Base-by-base conservation (phyloP, 116 monocot genomes). In the Phalaenopsis hybrid region DNA sequence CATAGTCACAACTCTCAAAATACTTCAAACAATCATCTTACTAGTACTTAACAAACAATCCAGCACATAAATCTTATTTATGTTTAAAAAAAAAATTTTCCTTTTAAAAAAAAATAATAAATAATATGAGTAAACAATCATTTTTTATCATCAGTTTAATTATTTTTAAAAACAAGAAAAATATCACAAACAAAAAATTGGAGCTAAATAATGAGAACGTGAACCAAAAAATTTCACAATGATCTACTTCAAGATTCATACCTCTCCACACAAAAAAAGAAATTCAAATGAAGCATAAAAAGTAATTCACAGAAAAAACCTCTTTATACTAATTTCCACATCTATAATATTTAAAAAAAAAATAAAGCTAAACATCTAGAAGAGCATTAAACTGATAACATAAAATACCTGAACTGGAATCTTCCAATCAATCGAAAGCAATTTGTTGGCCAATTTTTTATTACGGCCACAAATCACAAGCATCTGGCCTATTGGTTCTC, bases 381-480 rank as follows among this genome's bases (percentile, higher is more conserved):
- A 41, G 72, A 63, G 41, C 16, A 13, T 41, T 72, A 72, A 72
- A 34, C 72, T 72, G 41, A 25, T 41, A 16, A 77, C 34, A 17
- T 17, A 52, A 81, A 76, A 75, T 86, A 98, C 97, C 95, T 98
- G 87, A 57, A 94, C 93, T 46, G 97, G 97, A 82, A 98, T 86
- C 83, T 98, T 98, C 99, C 95, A 99, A 13, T 95, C 85, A 79
- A 94, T 86, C 78, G 92, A 77, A 61, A 77, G 85, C 80, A 99
- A 85, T 84, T 84, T 87, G 51, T 87, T 87, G 58, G 83, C 87
- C 76, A 99, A 92, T 37, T 90, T 94, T 82, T 94, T 92, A 86
- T 99, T 99, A 23, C 94, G 90, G 0, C 95, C 99, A 81, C 99
- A 99, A 21, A 99, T 90, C 4, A 95, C 78, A 81, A 99, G 94